Percentiles rank a stretch among this genome's conserved stretches.
Conservation (phyloP, 163 green algal genomes). For the Coccomyxa subellipsoidea region DNA sequence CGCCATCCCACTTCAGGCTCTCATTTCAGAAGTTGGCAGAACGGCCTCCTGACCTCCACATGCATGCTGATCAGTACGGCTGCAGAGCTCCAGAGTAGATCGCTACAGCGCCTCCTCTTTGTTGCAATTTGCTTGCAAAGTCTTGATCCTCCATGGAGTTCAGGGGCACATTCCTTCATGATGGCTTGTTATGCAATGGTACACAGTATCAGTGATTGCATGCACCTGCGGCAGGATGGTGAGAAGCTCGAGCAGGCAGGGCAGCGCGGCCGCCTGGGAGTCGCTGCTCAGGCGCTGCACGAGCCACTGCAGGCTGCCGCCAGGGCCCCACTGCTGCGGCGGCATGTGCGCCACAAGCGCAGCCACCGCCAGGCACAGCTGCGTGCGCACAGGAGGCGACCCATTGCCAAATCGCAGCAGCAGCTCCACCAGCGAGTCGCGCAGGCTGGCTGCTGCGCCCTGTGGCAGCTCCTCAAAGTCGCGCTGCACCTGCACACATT, state of each 20-base stretch:
- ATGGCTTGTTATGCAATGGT: too few relatives aligned
- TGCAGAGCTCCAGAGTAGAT: too few relatives aligned
- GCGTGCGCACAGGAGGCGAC: constrained; percentile 60
- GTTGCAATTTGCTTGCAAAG: too few relatives aligned
- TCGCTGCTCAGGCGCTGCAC: constrained; percentile 45
- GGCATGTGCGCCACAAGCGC: constrained; percentile 77
- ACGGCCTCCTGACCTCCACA: too few relatives aligned
- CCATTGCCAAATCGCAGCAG: constrained; percentile 51
- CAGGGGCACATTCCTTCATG: too few relatives aligned
- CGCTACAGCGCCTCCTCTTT: too few relatives aligned
- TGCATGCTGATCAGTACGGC: too few relatives aligned
- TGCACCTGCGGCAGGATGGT: constrained; percentile 82
- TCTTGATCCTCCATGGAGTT: too few relatives aligned
- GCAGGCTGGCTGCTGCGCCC: constrained; percentile 52
- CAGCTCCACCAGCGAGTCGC: constrained; percentile 71
- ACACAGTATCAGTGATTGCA: neutral
- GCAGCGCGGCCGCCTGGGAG: constrained; percentile 51
- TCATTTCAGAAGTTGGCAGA: too few relatives aligned
- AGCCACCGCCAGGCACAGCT: constrained; percentile 87
- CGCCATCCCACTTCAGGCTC: neutral
- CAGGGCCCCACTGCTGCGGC: constrained; percentile 56
- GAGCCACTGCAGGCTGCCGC: constrained; percentile 75
- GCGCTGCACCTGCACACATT: constrained; percentile 66
- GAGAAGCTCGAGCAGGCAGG: constrained; percentile 86
- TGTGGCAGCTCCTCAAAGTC: constrained; percentile 91